Evolutionary conservation across 768 basidiomycete genomes (phyloP), one percentile per base, ranked within the genome.

Genomic region (Tulasnella sp.): DNA sequence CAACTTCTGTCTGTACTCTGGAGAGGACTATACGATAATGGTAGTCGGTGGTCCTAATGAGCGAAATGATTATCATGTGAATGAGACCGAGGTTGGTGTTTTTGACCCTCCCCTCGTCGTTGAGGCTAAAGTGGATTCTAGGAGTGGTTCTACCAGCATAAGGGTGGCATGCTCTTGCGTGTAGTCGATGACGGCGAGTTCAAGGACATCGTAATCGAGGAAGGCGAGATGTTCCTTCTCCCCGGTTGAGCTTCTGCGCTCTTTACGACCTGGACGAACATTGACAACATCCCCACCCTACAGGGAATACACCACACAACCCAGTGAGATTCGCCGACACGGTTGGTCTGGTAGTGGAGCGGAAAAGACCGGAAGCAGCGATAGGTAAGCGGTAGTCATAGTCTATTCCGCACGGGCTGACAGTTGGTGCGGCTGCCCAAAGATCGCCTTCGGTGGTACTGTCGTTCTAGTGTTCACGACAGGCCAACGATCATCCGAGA

Each of bases 111-210:
- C 12, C 6, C 36, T 41, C 39, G 5, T 14, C 8, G 7, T 31
- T 53, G 17, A 27, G 25, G 36, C 12, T 15, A 37, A 31, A 4
- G 11, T 37, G 42, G 5, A n/a, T 36, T 17, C 12, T 48, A 90
- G 85, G 94, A 98, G 70, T 97, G 92, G 93, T 98, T 97, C 70
- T 97, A 92, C 70, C 94, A 99, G 67, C 76, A 93, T 73, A 91
- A 92, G 68, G 94, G 94, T 2, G 80, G 77, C 2, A 97, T 98
- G 92, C 72, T 89, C 2, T 74, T 99, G 19, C 82, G 86, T 59
- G 83, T 88, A 0, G 83, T 96, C 14, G 87, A 90, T 48, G 86
- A 80, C 6, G 81, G 78, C 8, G 71, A 73, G 61, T 93, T 93
- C 70, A 75, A 76, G 65, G 94, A 98, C 67, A 86, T 97, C 46